Evolutionary conservation across 805 yeast species (phyloP), one percentile per base, ranked within the genome.

Genomic region (Maudiozyma bulderi): DNA sequence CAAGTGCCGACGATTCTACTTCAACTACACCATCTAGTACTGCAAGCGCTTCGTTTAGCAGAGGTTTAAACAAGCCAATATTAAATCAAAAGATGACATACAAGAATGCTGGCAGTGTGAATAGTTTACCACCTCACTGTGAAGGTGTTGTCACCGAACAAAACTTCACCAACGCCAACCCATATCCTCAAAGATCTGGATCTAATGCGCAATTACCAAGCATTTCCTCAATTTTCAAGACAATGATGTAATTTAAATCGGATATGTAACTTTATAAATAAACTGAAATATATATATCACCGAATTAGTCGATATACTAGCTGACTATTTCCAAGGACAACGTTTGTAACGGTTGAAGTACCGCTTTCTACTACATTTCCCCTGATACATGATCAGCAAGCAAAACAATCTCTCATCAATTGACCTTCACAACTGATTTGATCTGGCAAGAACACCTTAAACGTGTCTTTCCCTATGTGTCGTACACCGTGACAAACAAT

Each of bases 161-260:
- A n/a, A 10, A 42, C 15, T 14, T 15, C 31, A 13, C 35, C 31
- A 14, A 10, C 15, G 29, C n/a, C n/a, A 42, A 20, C 11, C 15
- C 6, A n/a, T 7, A 8, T 44, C 26, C 37, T 15, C 38, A 35
- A 35, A 9, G 15, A 13, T 35, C 38, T 6, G 14, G 14, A 8
- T 35, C 38, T 4, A 35, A 35, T 8, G 51, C 57, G 14, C 53
- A 56, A 32, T 48, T 62, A 46, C 66, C 66, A 29, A 55, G 65
- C 43, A 57, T 62, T 15, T 57, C 52, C 46, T 52, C 59, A n/a
- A 55, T 40, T 10, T 40, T 40, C 43, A n/a, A 40, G 43, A 40
- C 15, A 6, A 40, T 40, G 43, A n/a, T 40, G 15, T 35, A 5
- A 32, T 32, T 32, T 32, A 9, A 32, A 32, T 32, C 9, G 34